phyloP scores from a whole-genome alignment of 768 basidiomycete genomes.

The Xerocomellus intermedius region DNA sequence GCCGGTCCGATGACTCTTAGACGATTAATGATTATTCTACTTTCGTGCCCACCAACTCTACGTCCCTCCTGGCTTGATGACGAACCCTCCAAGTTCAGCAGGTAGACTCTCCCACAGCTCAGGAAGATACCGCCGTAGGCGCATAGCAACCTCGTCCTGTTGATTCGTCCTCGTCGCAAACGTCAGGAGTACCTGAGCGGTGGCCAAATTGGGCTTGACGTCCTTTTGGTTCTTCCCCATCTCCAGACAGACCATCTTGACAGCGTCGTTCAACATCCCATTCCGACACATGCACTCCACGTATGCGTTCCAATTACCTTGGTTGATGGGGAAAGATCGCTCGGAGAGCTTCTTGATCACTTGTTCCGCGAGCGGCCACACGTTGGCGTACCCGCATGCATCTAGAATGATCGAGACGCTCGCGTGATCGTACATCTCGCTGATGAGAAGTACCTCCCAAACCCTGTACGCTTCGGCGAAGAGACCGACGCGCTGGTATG shows the following conservation, averaged over 20 bases:
- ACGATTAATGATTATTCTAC: slow-evolving; percentile 14
- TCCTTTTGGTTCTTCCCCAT: slow-evolving; percentile 52
- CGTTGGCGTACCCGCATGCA: slow-evolving; percentile 67
- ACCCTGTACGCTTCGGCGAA: slow-evolving; percentile 71
- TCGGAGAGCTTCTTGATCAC: slow-evolving; percentile 53
- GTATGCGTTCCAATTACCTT: slow-evolving; percentile 77
- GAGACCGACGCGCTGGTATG: slow-evolving; percentile 77
- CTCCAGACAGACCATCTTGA: slow-evolving; percentile 58
- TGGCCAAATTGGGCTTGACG: slow-evolving; percentile 48
- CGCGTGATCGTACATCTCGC: slow-evolving; percentile 55
- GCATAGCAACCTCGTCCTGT: slow-evolving; percentile 45
- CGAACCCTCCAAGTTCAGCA: slow-evolving; percentile 17
- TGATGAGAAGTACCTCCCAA: slow-evolving; percentile 72
- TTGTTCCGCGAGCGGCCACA: slow-evolving; percentile 48
- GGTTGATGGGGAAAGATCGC: slow-evolving; percentile 52
- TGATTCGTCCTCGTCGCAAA: slow-evolving; percentile 47
- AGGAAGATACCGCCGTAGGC: slow-evolving; percentile 43
- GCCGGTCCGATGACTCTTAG: slow-evolving; percentile 5
- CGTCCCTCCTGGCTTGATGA: slow-evolving; percentile 19
- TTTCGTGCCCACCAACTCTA: neutral
- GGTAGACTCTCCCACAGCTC: slow-evolving; percentile 34
- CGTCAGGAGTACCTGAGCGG: slow-evolving; percentile 51
- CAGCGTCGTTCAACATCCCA: slow-evolving; percentile 63
- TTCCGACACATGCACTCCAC: slow-evolving; percentile 84
- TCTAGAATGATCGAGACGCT: slow-evolving; percentile 85